These are phyloP conservation scores for Termitomyces titanicus DNA, from an alignment of 768 basidiomycete species.

Conservation along the genomic window DNA sequence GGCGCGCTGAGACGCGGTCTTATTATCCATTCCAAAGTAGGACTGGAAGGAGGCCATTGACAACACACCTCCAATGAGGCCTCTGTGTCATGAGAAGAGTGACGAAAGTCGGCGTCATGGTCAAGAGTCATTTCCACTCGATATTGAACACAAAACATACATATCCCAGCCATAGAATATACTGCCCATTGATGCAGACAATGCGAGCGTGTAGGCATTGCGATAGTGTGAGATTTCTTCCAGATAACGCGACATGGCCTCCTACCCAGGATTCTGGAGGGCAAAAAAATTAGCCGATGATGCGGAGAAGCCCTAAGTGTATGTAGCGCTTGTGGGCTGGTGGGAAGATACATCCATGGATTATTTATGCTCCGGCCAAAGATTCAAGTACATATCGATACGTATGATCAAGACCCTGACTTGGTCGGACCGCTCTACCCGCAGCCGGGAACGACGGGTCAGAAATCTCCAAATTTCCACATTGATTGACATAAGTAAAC, in stretches of 20 bases:
- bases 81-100: constrained; percentile 12
- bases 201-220: constrained; percentile 42
- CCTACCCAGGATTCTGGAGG: background rate
- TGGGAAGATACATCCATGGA: background rate
- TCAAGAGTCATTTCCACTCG: background rate
- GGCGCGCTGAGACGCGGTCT: constrained; percentile 32
- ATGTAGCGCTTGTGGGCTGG: background rate
- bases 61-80: constrained; percentile 47
- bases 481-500: background rate
- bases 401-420: too few species aligned
- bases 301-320: too few species aligned
- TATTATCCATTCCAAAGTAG: constrained; percentile 43
- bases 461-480: background rate
- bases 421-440: background rate
- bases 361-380: background rate
- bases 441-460: background rate
- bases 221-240: constrained; percentile 23
- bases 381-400: too few species aligned
- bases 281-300: background rate
- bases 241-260: background rate
- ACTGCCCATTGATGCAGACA: constrained; percentile 43
- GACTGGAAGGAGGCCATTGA: constrained; percentile 41
- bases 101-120: too few species aligned
- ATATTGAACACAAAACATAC: constrained; percentile 15
- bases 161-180: constrained; percentile 50